Evolutionary conservation across 2,329 filamentous ascomycete genomes (phyloP).

Genomic region (Grosmannia huntii): DNA sequence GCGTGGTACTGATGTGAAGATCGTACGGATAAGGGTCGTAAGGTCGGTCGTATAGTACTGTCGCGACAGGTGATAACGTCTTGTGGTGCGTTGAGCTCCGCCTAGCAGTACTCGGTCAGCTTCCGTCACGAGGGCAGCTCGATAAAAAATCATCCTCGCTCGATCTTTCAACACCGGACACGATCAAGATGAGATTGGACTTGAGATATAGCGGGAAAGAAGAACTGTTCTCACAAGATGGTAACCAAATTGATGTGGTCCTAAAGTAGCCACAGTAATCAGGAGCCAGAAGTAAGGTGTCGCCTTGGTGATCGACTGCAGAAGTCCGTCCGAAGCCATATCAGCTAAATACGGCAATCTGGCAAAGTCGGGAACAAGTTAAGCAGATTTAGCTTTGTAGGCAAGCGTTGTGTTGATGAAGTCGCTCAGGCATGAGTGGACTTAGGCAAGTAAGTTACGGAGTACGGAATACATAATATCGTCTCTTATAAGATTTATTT

Average conservation of each 20-base stretch:
- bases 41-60: constrained; percentile 20
- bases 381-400: neutral
- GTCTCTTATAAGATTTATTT: too few species aligned
- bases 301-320: constrained; percentile 18
- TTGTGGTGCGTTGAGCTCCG: constrained; percentile 90
- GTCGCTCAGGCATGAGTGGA: too few species aligned
- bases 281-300: constrained; percentile 69
- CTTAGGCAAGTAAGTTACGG: too few species aligned
- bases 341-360: neutral
- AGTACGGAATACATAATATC: too few species aligned
- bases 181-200: neutral
- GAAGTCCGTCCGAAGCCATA: neutral
- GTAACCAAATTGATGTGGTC: constrained; percentile 87
- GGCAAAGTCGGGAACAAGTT: neutral
- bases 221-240: constrained; percentile 54
- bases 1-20: constrained; percentile 15
- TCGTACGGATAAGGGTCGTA: constrained; percentile 13
- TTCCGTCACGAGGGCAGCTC: neutral
- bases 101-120: constrained; percentile 32
- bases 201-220: neutral
- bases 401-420: too few species aligned
- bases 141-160: neutral
- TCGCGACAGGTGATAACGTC: constrained; percentile 81
- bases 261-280: constrained; percentile 65
- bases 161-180: neutral